Percentiles rank a stretch among this genome's conserved stretches.
phyloP scores from a whole-genome alignment of 192 early-diverging fungal genomes.

The Anaeromyces robustus region DNA sequence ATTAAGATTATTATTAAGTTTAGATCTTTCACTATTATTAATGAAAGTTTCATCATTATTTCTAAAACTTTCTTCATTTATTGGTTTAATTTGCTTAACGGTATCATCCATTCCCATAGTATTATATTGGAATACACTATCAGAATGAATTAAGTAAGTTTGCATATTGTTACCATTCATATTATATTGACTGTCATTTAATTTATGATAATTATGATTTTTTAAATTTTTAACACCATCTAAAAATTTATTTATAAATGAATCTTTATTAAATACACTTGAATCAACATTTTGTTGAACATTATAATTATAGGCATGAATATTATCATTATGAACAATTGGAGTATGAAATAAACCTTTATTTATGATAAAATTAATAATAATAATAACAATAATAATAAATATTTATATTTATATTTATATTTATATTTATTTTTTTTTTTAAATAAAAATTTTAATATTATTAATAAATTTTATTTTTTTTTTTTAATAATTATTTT shows the following conservation, averaged over 20 bases:
- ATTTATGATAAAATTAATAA: too few relatives aligned
- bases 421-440: too few relatives aligned
- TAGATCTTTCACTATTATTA: background rate
- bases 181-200: background rate
- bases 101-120: background rate
- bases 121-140: background rate
- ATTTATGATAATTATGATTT: background rate
- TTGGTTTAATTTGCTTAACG: background rate
- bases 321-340: background rate
- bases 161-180: background rate
- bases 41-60: background rate
- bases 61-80: background rate
- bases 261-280: background rate
- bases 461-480: too few relatives aligned
- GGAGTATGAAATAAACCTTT: background rate
- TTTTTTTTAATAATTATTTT: too few relatives aligned
- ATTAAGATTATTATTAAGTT: too few relatives aligned
- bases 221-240: background rate
- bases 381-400: too few relatives aligned
- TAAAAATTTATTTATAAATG: background rate
- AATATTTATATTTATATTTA: too few relatives aligned
- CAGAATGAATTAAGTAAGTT: background rate
- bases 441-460: too few relatives aligned
- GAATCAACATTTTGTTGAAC: background rate
- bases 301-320: background rate